phyloP scores from a whole-genome alignment of 495 filamentous ascomycete genomes.

The Pyrenula aspistea region DNA sequence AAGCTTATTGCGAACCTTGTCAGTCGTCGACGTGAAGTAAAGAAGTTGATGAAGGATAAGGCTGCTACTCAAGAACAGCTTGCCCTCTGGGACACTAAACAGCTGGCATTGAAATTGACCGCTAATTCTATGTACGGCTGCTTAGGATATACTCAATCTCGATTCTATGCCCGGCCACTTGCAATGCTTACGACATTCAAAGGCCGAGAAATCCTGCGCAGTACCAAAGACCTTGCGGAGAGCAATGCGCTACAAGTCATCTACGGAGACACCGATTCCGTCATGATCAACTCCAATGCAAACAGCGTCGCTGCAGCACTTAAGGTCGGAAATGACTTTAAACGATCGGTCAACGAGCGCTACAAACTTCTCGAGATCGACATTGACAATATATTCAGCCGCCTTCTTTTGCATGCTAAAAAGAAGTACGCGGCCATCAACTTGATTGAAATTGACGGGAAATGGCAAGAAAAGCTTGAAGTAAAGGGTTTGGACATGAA shows the following conservation, averaged over 20 bases:
- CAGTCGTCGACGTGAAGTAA: conserved; percentile 75
- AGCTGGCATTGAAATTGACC: conserved; percentile 89
- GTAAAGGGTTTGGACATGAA: conserved; percentile 98
- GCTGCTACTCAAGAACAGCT: conserved; percentile 75
- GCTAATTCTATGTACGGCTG: conserved; percentile 99
- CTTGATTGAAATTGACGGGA: conserved; percentile 77
- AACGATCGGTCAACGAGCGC: conserved; percentile 71
- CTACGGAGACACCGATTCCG: conserved; percentile 97
- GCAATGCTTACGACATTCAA: conserved; percentile 95
- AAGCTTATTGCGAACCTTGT: conserved; percentile 85
- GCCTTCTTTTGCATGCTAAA: conserved; percentile 89
- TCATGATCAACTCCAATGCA: conserved; percentile 99
- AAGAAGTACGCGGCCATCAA: conserved; percentile 99
- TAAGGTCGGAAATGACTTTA: conserved; percentile 75
- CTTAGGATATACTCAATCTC: conserved; percentile 86
- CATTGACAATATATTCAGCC: conserved; percentile 93
- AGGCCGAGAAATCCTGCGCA: conserved; percentile 90
- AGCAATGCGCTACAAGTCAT: conserved; percentile 81
- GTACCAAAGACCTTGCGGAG: conserved; percentile 90
- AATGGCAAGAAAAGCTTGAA: conserved; percentile 86
- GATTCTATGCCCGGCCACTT: conserved; percentile 90
- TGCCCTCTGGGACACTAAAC: conserved; percentile 95
- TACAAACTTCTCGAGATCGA: conserved; percentile 92
- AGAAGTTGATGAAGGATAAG: conserved; percentile 92
- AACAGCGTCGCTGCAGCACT: conserved; percentile 86